A percentile compares a stretch with the other conserved stretches of the same genome.
phyloP scores from a whole-genome alignment of 257 asterid species.

The Perilla frutescens region DNA sequence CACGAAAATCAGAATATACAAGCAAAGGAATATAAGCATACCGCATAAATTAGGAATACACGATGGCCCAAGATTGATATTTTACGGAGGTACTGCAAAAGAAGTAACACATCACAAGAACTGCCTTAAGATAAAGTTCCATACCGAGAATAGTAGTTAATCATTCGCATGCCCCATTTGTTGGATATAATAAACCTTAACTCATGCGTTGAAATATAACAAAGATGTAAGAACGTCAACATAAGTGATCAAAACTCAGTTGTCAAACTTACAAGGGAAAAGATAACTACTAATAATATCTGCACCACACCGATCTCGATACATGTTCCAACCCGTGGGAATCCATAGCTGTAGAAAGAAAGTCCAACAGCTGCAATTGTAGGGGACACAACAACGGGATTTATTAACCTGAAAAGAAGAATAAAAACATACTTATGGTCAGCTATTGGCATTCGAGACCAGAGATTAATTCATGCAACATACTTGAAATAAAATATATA shows the following conservation, averaged over 20 bases:
- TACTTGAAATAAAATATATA: conserved; percentile 10
- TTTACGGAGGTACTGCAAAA: conserved; percentile 95
- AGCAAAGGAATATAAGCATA: conserved; percentile 40
- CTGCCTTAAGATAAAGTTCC: conserved; percentile 1
- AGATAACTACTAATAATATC: conserved; percentile 75
- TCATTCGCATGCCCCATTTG: not conserved
- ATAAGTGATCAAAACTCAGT: conserved; percentile 1
- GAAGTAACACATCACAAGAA: conserved; percentile 27
- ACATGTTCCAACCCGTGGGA: conserved; percentile 90
- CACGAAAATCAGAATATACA: not conserved
- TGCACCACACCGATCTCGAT: conserved; percentile 92
- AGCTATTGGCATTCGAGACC: not conserved
- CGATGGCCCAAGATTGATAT: conserved; percentile 93
- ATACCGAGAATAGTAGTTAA: conserved; percentile 13
- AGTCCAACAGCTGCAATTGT: conserved; percentile 98
- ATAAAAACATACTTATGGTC: conserved; percentile 22
- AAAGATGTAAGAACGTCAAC: not conserved
- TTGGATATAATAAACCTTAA: not conserved
- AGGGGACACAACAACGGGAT: conserved; percentile 96
- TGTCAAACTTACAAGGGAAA: conserved; percentile 82
- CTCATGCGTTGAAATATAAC: not conserved
- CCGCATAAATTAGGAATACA: conserved; percentile 84
- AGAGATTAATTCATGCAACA: not conserved
- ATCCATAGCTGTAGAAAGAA: conserved; percentile 94
- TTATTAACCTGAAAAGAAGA: conserved; percentile 69